A percentile compares a stretch with the other conserved stretches of the same genome.
Evolutionary conservation across 352 stramenopile species (phyloP).

Genomic region (Phytophthora hibernalis): DNA sequence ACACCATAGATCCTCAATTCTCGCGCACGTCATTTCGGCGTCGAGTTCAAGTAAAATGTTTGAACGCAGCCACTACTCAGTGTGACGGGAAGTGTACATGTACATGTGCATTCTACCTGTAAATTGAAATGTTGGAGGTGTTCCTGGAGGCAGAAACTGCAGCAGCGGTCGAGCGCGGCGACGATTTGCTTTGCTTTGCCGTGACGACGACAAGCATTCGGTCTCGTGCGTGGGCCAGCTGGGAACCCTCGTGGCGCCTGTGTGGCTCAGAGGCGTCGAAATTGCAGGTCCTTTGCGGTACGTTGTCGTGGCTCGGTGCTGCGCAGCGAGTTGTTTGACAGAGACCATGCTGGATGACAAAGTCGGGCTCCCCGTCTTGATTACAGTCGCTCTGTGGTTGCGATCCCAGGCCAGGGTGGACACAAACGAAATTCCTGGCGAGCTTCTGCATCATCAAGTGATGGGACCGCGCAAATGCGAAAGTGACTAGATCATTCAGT

Average conservation of each 20-base stretch:
- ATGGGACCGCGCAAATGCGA: conserved; percentile 12
- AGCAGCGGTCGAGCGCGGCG: not conserved
- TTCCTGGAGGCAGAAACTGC: too few species aligned
- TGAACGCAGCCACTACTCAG: conserved; percentile 9
- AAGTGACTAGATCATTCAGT: conserved; percentile 8
- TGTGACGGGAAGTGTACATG: not conserved
- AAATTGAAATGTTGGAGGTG: not conserved
- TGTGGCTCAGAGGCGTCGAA: conserved; percentile 28
- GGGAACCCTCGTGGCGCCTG: conserved; percentile 9
- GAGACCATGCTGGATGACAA: conserved; percentile 5
- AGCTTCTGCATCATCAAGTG: conserved; percentile 13
- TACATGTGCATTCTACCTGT: not conserved
- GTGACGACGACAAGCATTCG: not conserved
- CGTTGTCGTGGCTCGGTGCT: conserved; percentile 10
- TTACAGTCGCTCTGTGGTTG: conserved; percentile 12
- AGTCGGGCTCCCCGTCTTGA: conserved; percentile 8
- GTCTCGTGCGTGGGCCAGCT: conserved; percentile 29
- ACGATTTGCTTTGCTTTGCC: not conserved
- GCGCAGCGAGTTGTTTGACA: conserved; percentile 23
- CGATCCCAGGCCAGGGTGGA: conserved; percentile 24
- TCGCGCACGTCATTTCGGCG: conserved; percentile 11
- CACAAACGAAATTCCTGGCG: conserved; percentile 42
- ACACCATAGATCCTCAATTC: not conserved
- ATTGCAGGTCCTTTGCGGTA: conserved; percentile 29
- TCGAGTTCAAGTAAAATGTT: conserved; percentile 26